Conservation (phyloP, 495 filamentous ascomycete genomes). For the Neurospora intermedia region DNA sequence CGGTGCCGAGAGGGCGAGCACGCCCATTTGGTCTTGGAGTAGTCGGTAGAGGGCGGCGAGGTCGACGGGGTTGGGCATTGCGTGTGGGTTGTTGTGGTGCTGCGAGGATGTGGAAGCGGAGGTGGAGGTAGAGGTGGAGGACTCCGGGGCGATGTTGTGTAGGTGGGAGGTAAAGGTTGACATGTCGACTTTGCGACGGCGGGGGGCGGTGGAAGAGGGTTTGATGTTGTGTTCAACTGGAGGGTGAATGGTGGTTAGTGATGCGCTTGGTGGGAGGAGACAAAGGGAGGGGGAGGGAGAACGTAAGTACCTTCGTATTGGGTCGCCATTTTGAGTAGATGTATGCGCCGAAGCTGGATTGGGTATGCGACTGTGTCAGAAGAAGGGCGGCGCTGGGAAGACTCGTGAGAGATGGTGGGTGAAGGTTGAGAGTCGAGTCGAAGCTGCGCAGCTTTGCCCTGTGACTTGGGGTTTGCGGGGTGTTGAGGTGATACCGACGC, state of each 20-base stretch:
- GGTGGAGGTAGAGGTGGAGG: slow-evolving; percentile 5
- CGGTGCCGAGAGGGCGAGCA: slow-evolving; percentile 36
- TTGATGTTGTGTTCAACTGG: slow-evolving; percentile 83
- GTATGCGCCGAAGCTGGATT: neutral
- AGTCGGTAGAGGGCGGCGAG: slow-evolving; percentile 50
- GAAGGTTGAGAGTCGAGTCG: neutral
- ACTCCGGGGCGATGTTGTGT: slow-evolving; percentile 46
- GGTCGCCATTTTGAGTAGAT: slow-evolving; percentile 23
- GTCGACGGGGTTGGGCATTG: slow-evolving; percentile 62
- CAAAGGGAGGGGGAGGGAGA: slow-evolving; percentile 5
- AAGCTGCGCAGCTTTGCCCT: neutral
- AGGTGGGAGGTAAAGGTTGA: slow-evolving; percentile 78
- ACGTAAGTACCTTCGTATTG: slow-evolving; percentile 33
- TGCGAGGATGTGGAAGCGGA: neutral
- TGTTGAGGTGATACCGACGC: neutral
- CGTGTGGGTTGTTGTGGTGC: slow-evolving; percentile 46
- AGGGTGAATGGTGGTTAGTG: neutral
- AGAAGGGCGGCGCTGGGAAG: neutral
- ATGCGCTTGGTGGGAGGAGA: neutral
- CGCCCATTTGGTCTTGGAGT: slow-evolving; percentile 39
- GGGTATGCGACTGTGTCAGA: neutral
- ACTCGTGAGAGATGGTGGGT: neutral
- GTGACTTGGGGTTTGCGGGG: neutral
- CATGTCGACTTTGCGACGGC: slow-evolving; percentile 65
- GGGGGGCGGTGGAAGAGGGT: slow-evolving; percentile 25